Evolutionary conservation across 345 rosid species (phyloP), one percentile per base, ranked within the genome.

Genomic region (Cardamine chenopodiifolia): DNA sequence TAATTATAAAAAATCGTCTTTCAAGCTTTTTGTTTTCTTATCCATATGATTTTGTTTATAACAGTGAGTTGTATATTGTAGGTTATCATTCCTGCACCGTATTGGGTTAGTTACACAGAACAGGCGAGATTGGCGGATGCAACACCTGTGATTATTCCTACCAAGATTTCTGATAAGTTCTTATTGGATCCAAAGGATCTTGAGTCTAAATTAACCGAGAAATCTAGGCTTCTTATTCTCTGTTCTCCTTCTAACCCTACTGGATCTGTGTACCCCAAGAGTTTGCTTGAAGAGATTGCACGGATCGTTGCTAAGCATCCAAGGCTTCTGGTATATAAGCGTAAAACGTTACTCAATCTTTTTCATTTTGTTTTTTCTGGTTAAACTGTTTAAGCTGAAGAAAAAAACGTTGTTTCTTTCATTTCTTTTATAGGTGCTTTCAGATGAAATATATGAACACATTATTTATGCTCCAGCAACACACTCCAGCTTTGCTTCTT

Each of bases 211-310:
- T 62, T 96, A 60, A 92, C 82, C 18, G 98, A 82, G 54, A 96
- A 88, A 80, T 92, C 99, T 34, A 96, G 99, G 72, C 75, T 96
- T 78, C 62, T 96, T 52, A 84, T 96, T 72, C 89, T 96, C 44
- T 96, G 98, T 70, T 92, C 98, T 71, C 99, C 98, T 55, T 92
- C 98, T 6, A 92, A 96, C 75, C 99, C 99, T 58, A 95, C 99
- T 37, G 98, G 99, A 62, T 90, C 98, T n/a, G 98, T 95, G 71
- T 95, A 90, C 82, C 90, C 98, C 39, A 90, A 86, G 84, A 76
- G 82, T 69, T 71, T 92, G 85, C 99, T 95, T 54, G 96, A 92
- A 87, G 88, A 84, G 82, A 90, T 96, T 74, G 97, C 99, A 28
- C 76, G 74, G 71, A 83, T 90, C 57, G 88, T 92, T 40, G 94